Percentiles rank a stretch among this genome's conserved stretches.
These are phyloP conservation scores for Auriscalpium microsporum DNA, from an alignment of 768 basidiomycete genomes.

Conservation along the genomic window DNA sequence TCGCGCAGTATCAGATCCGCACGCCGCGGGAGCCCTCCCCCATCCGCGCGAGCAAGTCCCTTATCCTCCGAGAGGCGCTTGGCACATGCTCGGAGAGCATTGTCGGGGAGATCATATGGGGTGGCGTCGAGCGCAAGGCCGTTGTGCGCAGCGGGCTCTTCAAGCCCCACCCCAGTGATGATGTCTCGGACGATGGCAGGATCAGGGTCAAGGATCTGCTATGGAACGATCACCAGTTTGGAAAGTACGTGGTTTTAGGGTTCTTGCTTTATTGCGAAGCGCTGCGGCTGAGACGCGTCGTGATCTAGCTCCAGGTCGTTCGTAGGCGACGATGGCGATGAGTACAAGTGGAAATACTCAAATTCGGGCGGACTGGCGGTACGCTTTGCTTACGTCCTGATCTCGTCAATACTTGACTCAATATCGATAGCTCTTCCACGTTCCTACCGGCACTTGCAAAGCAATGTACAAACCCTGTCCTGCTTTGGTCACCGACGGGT, in stretches of 20 bases:
- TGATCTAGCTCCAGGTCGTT: conserved; percentile 10
- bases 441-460: conserved; percentile 8
- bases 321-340: conserved; percentile 14
- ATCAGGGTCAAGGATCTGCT: conserved; percentile 13
- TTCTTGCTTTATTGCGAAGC: neutral
- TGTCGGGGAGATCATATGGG: conserved; percentile 46
- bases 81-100: conserved; percentile 21
- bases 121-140: conserved; percentile 26
- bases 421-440: conserved; percentile 9
- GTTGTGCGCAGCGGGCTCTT: conserved; percentile 14
- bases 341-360: conserved; percentile 14
- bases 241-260: conserved; percentile 5
- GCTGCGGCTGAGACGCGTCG: neutral
- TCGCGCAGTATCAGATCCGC: conserved; percentile 39
- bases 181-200: neutral
- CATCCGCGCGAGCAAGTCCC: neutral
- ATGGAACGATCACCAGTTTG: conserved; percentile 10
- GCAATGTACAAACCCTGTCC: conserved; percentile 13
- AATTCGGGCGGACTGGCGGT: conserved; percentile 7
- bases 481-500: conserved; percentile 30
- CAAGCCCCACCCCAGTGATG: neutral
- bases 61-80: too few relatives aligned
- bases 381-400: neutral
- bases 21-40: conserved; percentile 33
- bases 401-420: neutral